Percentiles rank a stretch among this genome's conserved stretches.
Conservation (phyloP, 768 basidiomycete genomes). For the Coprinopsis marcescibilis region DNA sequence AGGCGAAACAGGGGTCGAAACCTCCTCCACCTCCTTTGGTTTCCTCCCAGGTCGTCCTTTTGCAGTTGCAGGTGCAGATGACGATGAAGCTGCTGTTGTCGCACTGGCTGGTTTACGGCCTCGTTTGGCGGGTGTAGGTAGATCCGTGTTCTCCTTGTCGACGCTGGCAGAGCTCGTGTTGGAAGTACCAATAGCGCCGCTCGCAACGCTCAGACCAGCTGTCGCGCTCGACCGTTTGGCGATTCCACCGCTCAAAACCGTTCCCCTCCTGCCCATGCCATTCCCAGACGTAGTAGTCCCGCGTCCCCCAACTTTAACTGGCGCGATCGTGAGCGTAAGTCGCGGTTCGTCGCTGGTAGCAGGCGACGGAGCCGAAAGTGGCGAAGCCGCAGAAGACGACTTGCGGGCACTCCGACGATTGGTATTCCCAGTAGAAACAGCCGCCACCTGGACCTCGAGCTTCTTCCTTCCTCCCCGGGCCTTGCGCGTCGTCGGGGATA, state of each 20-base stretch:
- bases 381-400: slow-evolving; percentile 9
- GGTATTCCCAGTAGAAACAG: background rate
- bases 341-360: slow-evolving; percentile 15
- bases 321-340: slow-evolving; percentile 42
- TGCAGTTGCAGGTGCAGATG: too few species aligned
- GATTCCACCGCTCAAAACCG: slow-evolving; percentile 69
- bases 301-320: slow-evolving; percentile 54
- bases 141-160: slow-evolving; percentile 32
- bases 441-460: background rate
- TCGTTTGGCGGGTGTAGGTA: slow-evolving; percentile 1
- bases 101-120: background rate
- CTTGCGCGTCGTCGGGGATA: slow-evolving; percentile 11
- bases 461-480: slow-evolving; percentile 12
- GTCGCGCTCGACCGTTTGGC: slow-evolving; percentile 49
- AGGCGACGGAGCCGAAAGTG: slow-evolving; percentile 5
- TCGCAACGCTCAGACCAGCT: slow-evolving; percentile 12
- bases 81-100: background rate
- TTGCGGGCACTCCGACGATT: slow-evolving; percentile 6
- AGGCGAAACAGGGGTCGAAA: too few species aligned
- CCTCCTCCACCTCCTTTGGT: too few species aligned
- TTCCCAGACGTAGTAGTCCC: too few species aligned
- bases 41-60: too few species aligned
- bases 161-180: background rate
- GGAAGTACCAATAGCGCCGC: background rate
- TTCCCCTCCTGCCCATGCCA: slow-evolving; percentile 46